Conservation (phyloP, 768 basidiomycete species). For the Suillus plorans region DNA sequence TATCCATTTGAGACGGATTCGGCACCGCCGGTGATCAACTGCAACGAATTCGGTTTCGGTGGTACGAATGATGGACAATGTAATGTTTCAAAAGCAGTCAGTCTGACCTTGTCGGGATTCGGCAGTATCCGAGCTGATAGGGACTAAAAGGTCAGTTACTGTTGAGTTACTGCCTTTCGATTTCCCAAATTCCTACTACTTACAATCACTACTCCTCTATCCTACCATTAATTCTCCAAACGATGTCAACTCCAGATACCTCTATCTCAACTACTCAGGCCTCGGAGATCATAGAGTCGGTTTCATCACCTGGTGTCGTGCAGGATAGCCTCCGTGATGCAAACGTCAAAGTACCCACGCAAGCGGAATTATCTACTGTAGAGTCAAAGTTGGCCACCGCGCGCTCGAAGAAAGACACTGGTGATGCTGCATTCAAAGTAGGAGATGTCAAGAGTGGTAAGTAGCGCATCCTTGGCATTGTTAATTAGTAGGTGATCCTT, state of each 20-base stretch:
- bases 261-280: not conserved
- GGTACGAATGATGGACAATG: no score
- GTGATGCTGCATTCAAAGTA: conserved; percentile 66
- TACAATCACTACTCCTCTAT: not conserved
- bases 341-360: conserved; percentile 16
- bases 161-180: not conserved
- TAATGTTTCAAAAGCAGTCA: no score
- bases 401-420: conserved; percentile 64
- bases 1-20: no score
- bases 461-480: conserved; percentile 15
- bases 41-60: no score
- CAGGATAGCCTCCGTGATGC: conserved; percentile 15
- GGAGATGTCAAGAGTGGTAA: conserved; percentile 62
- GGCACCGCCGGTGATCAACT: no score
- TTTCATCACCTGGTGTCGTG: conserved; percentile 3
- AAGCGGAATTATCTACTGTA: conserved; percentile 29
- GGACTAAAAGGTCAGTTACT: not conserved
- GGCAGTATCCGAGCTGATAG: not conserved
- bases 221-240: not conserved
- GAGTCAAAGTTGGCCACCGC: conserved; percentile 57
- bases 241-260: not conserved
- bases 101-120: not conserved
- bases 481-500: not conserved
- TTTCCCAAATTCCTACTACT: not conserved
- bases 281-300: conserved; percentile 1